Evolutionary conservation across 2,329 filamentous ascomycete species (phyloP), one percentile per base, ranked within the genome.

Genomic region (Penicillium sp.): DNA sequence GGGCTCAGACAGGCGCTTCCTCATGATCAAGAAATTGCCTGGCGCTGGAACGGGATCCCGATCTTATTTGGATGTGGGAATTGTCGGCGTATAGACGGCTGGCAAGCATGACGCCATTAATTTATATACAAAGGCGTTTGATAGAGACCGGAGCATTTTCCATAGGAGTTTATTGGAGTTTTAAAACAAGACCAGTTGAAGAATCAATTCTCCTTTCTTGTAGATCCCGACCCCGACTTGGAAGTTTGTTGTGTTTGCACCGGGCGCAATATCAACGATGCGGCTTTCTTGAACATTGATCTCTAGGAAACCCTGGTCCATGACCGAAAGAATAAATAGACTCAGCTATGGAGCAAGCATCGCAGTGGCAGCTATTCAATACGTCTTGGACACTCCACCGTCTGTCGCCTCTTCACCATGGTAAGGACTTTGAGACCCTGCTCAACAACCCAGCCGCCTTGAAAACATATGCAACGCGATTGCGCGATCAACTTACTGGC

Each of bases 381-480:
- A 75, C 75, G n/a, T 81, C 79, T 26, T 82, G 79, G 74, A 77
- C 70, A n/a, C 66, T 79, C 46, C 78, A 81, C 63, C 78, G 79
- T 57, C 66, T 81, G 8, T 81, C 80, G 4, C 79, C 79, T n/a
- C 73, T 83, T 36, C 76, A 81, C 62, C 75, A 80, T 60, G 73
- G 69, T 51, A 70, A 71, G 39, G 68, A 74, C 13, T 68, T 63
- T 45, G 58, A 63, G 41, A 63, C 67, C 7, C 64, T 75, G 26
- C 58, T 75, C 44, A 60, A 66, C 49, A 69, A 73, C 48, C 58
- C 61, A 23, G 51, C 61, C 23, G 67, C 70, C 18, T 66, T 81
- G 13, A 71, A 72, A 16, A 67, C 69, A 18, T 80, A 81, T 58
- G 76, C 79, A 33, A 71, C 71, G 47, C 74, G 77, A 4, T 68